phyloP scores from a whole-genome alignment of 2,329 filamentous ascomycete species.

The Botryotinia convoluta region DNA sequence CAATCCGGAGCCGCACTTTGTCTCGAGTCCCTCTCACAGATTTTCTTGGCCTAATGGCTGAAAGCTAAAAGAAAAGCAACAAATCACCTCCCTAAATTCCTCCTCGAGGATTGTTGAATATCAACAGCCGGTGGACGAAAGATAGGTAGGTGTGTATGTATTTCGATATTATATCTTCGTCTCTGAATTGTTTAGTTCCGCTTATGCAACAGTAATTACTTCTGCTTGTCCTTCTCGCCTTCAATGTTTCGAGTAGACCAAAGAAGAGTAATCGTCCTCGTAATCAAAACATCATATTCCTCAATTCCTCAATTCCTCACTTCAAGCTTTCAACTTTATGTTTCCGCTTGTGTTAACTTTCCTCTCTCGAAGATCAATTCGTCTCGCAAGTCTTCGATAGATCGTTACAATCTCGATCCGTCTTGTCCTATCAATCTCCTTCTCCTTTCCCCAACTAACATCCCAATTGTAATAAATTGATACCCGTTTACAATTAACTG shows the following conservation, averaged over 20 bases:
- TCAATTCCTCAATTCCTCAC: neutral
- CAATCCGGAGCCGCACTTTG: conserved; percentile 13
- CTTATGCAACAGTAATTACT: neutral
- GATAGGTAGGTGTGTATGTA: neutral
- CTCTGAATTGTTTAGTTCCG: neutral
- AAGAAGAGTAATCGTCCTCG: conserved; percentile 2
- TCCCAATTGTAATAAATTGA: neutral
- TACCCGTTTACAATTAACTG: conserved; percentile 9
- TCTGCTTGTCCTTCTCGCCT: neutral
- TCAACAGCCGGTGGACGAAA: neutral
- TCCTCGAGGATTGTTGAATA: neutral
- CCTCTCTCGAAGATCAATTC: neutral
- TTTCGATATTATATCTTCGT: neutral
- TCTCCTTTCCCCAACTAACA: conserved; percentile 12
- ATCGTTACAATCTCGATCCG: neutral
- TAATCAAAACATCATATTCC: conserved; percentile 7
- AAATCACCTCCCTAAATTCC: neutral
- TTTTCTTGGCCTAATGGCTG: neutral
- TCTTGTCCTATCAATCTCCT: conserved; percentile 7
- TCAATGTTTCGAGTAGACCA: neutral
- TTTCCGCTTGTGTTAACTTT: neutral
- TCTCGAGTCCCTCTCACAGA: conserved; percentile 16
- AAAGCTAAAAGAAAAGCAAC: neutral
- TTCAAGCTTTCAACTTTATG: neutral
- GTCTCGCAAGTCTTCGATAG: neutral